Conservation (phyloP, 768 basidiomycete species). For the Phlegmacium glaucopus region DNA sequence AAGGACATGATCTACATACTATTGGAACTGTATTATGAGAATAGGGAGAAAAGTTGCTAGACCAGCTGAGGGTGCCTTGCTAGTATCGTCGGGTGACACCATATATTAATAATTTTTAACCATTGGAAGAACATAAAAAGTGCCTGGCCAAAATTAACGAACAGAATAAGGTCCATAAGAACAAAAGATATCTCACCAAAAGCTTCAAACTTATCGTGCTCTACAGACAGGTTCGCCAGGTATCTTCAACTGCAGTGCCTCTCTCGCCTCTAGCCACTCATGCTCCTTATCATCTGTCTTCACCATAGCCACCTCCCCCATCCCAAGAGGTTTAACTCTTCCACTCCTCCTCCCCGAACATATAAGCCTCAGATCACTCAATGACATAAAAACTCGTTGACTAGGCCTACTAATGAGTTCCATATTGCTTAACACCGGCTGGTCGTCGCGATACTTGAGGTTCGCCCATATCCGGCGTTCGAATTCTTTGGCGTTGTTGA, state of each 20-base stretch:
- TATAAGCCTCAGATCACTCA: slow-evolving; percentile 69
- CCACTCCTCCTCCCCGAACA: slow-evolving; percentile 79
- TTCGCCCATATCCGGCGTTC: slow-evolving; percentile 88
- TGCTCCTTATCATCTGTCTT: slow-evolving; percentile 66
- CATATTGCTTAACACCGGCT: slow-evolving; percentile 79
- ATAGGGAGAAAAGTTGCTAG: too few relatives aligned
- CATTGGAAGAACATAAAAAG: not conserved
- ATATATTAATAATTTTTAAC: too few relatives aligned
- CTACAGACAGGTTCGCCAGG: slow-evolving; percentile 88
- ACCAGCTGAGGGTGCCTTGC: too few relatives aligned
- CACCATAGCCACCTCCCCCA: slow-evolving; percentile 93
- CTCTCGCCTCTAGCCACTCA: slow-evolving; percentile 90
- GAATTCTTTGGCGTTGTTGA: slow-evolving; percentile 53
- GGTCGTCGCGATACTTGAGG: slow-evolving; percentile 90
- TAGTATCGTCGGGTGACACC: too few relatives aligned
- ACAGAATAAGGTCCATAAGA: not conserved
- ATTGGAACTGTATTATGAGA: too few relatives aligned
- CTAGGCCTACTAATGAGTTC: slow-evolving; percentile 81
- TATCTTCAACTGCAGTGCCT: slow-evolving; percentile 76
- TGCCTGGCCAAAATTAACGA: not conserved
- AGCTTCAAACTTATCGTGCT: slow-evolving; percentile 38
- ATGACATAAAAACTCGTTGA: slow-evolving; percentile 72
- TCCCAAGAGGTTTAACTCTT: slow-evolving; percentile 76
- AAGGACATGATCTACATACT: too few relatives aligned
- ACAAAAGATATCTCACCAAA: not conserved